These are phyloP conservation scores for Apostasia shenzhenica DNA, from an alignment of 106 monocot genomes.

Conservation along the genomic window DNA sequence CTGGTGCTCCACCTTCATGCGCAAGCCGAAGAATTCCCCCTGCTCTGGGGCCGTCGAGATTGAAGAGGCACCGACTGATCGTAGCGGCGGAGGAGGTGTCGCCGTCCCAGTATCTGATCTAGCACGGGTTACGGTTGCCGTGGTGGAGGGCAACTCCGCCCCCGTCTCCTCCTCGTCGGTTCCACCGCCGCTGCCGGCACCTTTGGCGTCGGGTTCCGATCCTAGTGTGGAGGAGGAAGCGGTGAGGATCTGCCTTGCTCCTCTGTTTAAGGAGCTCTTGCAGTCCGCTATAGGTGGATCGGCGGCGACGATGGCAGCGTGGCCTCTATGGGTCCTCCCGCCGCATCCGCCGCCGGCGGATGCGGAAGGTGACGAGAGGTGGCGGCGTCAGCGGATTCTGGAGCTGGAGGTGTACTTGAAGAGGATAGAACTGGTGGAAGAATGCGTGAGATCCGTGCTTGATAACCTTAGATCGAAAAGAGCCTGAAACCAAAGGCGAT, in stretches of 20 bases:
- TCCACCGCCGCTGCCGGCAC: background rate
- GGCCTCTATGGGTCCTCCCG: background rate
- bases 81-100: too few species aligned
- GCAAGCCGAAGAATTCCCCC: conserved; percentile 5
- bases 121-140: background rate
- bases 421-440: conserved; percentile 57
- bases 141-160: too few species aligned
- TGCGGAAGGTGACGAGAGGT: conserved; percentile 23
- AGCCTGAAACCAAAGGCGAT: background rate
- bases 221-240: conserved; percentile 28
- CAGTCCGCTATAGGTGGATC: conserved; percentile 14
- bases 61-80: background rate
- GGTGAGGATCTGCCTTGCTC: conserved; percentile 49
- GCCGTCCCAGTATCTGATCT: background rate
- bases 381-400: conserved; percentile 59
- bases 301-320: background rate
- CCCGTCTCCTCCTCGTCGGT: background rate
- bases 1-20: conserved; percentile 41
- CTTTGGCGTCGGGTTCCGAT: background rate
- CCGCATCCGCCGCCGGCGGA: background rate
- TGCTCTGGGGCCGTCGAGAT: background rate
- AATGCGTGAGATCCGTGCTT: conserved; percentile 32
- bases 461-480: conserved; percentile 27
- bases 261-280: conserved; percentile 52
- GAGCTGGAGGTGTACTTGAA: conserved; percentile 65